A percentile compares a stretch with the other conserved stretches of the same genome.
Evolutionary conservation across 2,329 filamentous ascomycete genomes (phyloP).

Genomic region (Xylariaceae sp.): DNA sequence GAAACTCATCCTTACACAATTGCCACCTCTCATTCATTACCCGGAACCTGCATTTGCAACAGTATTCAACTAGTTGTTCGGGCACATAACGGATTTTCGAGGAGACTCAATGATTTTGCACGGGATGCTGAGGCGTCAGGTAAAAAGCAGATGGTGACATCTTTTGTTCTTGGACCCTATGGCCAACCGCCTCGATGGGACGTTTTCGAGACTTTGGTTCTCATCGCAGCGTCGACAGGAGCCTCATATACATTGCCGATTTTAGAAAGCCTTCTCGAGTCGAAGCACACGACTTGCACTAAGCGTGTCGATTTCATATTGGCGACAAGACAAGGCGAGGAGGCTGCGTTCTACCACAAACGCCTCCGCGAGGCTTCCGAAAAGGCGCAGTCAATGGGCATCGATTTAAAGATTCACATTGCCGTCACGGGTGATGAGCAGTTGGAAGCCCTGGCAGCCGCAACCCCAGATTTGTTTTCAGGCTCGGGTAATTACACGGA

Average conservation of each 20-base stretch:
- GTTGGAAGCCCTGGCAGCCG: slow-evolving; percentile 18
- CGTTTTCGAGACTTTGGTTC: slow-evolving; percentile 52
- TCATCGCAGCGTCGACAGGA: slow-evolving; percentile 59
- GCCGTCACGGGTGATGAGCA: slow-evolving; percentile 43
- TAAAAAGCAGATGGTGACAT: slow-evolving; percentile 34
- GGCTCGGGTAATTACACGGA: slow-evolving; percentile 21
- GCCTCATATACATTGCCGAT: slow-evolving; percentile 57
- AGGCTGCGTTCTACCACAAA: slow-evolving; percentile 51
- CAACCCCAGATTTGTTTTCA: slow-evolving; percentile 17
- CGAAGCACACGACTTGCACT: slow-evolving; percentile 40
- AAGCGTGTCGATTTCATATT: slow-evolving; percentile 50
- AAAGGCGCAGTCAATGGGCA: slow-evolving; percentile 38
- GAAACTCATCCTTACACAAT: slow-evolving; percentile 59
- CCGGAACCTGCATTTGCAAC: slow-evolving; percentile 50
- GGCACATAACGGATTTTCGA: slow-evolving; percentile 52
- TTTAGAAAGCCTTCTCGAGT: slow-evolving; percentile 47
- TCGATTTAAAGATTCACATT: slow-evolving; percentile 48
- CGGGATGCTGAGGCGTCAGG: slow-evolving; percentile 30
- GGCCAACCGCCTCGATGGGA: slow-evolving; percentile 52
- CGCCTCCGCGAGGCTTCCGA: slow-evolving; percentile 43
- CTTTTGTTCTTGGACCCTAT: slow-evolving; percentile 52
- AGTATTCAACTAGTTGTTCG: slow-evolving; percentile 55
- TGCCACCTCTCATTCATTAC: slow-evolving; percentile 47
- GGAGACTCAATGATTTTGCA: slow-evolving; percentile 45
- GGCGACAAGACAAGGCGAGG: slow-evolving; percentile 45